Base-by-base conservation (phyloP, 768 basidiomycete genomes). In the Zangia roseola region DNA sequence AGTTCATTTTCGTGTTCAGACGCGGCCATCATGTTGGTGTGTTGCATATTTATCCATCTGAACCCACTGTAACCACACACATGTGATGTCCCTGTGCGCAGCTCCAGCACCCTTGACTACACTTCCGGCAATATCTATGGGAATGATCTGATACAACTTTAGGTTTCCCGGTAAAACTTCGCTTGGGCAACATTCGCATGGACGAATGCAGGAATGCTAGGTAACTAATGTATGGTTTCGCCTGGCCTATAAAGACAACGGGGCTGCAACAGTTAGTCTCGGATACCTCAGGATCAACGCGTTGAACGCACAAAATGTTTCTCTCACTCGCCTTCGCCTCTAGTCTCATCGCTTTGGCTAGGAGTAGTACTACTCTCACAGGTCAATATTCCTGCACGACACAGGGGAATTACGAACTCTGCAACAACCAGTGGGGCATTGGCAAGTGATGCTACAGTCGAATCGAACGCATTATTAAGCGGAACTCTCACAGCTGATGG, bases 371-470 rank as follows among this genome's bases (percentile, higher is more conserved):
- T 16, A 49, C 42, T 28, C 69, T 81, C 43, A 64, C 69, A 6
- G 79, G 79, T 3, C 70, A 67, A 47, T 75, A 59, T 34, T 64
- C 71, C 50, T 81, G 80, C 58, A 52, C 64, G 36, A 63, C 77
- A 2, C 75, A 74, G 4, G 80, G 79, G 3, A 59, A 62, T 12
- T 83, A 69, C 60, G 74, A 70, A 0, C 72, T 82, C 37, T 82
- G 80, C 68, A 76, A 81, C 58, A 80, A 83, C 59, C 74, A 79
- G 20, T 83, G 80, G 80, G 80, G 79, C 13, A 56, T 60, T 17
- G 43, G 77, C 77, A 50, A 34, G 71, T 57, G 30, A 4, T 23
- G n/a, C 10, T 40, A 24, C 47, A 30, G 23, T 19, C 6, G 16
- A 13, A 14, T 3, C 3, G 23, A 43, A 40, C 16, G 28, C 13